Evolutionary conservation across 169 alveolate species (phyloP).

Genomic region (Eimeria zaria): DNA sequence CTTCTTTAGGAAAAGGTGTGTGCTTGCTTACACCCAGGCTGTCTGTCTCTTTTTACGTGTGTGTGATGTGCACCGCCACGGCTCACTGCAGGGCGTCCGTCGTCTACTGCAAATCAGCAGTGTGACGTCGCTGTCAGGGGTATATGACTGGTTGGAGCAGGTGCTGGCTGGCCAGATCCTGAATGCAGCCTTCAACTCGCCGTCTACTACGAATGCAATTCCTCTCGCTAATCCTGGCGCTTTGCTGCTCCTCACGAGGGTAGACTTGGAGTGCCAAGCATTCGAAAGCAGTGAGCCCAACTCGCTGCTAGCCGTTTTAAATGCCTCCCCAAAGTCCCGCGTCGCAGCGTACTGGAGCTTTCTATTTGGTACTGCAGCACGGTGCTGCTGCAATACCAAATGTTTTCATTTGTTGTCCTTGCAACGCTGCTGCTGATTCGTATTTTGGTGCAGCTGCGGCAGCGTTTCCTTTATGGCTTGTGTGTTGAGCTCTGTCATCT

Average conservation of each 20-base stretch:
- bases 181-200: conserved; percentile 77
- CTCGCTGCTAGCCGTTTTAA: neutral
- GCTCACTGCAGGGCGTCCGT: conserved; percentile 24
- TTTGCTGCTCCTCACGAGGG: conserved; percentile 31
- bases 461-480: neutral
- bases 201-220: conserved; percentile 54
- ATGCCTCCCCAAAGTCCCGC: neutral
- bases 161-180: conserved; percentile 68
- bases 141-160: conserved; percentile 84
- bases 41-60: neutral
- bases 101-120: conserved; percentile 41
- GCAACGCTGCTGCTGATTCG: neutral
- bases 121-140: conserved; percentile 71
- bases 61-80: conserved; percentile 3
- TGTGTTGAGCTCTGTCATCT: neutral
- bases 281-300: conserved; percentile 28
- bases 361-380: neutral
- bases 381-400: too few relatives aligned
- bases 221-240: conserved; percentile 84
- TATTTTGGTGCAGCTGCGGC: neutral
- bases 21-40: neutral
- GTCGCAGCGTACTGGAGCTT: neutral
- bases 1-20: neutral
- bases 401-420: neutral
- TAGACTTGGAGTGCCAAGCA: conserved; percentile 62